phyloP scores from a whole-genome alignment of 2,329 filamentous ascomycete genomes.

The Dothiorella sarmentorum region DNA sequence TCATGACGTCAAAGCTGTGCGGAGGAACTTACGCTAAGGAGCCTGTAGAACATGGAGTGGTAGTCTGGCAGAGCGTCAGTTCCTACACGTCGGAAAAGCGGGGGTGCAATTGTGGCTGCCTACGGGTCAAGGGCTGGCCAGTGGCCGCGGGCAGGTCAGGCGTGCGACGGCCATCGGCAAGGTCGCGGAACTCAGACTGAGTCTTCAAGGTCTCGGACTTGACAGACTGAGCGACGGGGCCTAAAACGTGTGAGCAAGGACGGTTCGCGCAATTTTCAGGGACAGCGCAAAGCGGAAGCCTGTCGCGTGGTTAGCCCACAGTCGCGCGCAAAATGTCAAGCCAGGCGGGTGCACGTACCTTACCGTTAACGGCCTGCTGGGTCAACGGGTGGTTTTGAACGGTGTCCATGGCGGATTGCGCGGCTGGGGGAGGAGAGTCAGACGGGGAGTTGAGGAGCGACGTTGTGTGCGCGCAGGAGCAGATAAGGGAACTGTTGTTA shows the following conservation, averaged over 20 bases:
- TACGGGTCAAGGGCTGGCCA: slow-evolving; percentile 61
- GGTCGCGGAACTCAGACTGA: slow-evolving; percentile 55
- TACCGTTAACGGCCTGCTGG: slow-evolving; percentile 47
- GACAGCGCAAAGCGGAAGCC: neutral
- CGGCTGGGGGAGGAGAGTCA: slow-evolving; percentile 37
- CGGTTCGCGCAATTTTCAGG: slow-evolving; percentile 22
- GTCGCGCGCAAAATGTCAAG: neutral
- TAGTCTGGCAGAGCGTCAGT: slow-evolving; percentile 50
- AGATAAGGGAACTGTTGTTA: slow-evolving; percentile 35
- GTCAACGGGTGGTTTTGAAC: slow-evolving; percentile 49
- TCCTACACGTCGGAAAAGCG: neutral
- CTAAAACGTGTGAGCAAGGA: slow-evolving; percentile 27
- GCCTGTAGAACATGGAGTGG: slow-evolving; percentile 64
- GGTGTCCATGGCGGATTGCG: slow-evolving; percentile 46
- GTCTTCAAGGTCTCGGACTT: slow-evolving; percentile 56
- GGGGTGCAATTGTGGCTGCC: slow-evolving; percentile 25
- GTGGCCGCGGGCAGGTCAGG: slow-evolving; percentile 55
- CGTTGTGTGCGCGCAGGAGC: slow-evolving; percentile 31
- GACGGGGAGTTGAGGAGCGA: slow-evolving; percentile 18
- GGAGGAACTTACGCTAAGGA: slow-evolving; percentile 53
- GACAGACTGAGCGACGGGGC: slow-evolving; percentile 56
- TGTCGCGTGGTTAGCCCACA: slow-evolving; percentile 17
- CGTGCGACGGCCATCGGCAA: slow-evolving; percentile 52
- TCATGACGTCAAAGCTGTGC: neutral
- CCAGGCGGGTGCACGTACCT: slow-evolving; percentile 32